Evolutionary conservation across 192 early-diverging fungal species (phyloP).

Genomic region (Dimargaris xerosporica): DNA sequence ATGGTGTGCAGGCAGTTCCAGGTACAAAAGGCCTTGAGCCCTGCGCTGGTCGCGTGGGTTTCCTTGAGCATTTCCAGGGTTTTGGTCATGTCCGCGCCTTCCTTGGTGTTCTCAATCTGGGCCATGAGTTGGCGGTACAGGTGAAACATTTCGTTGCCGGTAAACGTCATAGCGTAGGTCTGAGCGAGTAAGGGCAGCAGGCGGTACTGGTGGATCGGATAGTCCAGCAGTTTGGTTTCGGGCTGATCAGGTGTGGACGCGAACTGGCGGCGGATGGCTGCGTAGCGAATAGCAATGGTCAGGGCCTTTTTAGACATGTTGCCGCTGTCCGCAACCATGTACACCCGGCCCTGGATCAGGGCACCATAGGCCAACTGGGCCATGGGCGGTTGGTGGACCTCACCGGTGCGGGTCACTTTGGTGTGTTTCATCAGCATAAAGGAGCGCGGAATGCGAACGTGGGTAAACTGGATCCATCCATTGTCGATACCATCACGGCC

Average conservation of each 20-base stretch:
- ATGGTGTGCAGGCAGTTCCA: conserved; percentile 82
- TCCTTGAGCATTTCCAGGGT: conserved; percentile 74
- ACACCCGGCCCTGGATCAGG: conserved; percentile 66
- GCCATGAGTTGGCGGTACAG: conserved; percentile 69
- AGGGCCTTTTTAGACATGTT: conserved; percentile 80
- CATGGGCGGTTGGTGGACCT: conserved; percentile 64
- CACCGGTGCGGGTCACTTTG: conserved; percentile 64
- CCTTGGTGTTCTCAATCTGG: conserved; percentile 46
- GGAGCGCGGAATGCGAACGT: conserved; percentile 75
- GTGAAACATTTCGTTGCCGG: conserved; percentile 63
- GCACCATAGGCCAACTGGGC: conserved; percentile 80
- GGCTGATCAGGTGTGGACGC: conserved; percentile 37
- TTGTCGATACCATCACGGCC: conserved; percentile 84
- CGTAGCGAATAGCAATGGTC: conserved; percentile 82
- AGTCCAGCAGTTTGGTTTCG: conserved; percentile 86
- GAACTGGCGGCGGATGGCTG: conserved; percentile 84
- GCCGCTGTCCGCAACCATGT: conserved; percentile 71
- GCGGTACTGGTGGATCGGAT: conserved; percentile 88
- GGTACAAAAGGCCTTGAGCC: conserved; percentile 87
- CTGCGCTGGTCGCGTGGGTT: conserved; percentile 79
- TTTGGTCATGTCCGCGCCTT: conserved; percentile 42
- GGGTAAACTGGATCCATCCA: conserved; percentile 85
- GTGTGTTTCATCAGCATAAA: conserved; percentile 92
- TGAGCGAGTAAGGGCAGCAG: conserved; percentile 81
- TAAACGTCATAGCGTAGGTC: conserved; percentile 81